Conservation (phyloP, 768 basidiomycete species). For the Kwoniella dendrophila region DNA sequence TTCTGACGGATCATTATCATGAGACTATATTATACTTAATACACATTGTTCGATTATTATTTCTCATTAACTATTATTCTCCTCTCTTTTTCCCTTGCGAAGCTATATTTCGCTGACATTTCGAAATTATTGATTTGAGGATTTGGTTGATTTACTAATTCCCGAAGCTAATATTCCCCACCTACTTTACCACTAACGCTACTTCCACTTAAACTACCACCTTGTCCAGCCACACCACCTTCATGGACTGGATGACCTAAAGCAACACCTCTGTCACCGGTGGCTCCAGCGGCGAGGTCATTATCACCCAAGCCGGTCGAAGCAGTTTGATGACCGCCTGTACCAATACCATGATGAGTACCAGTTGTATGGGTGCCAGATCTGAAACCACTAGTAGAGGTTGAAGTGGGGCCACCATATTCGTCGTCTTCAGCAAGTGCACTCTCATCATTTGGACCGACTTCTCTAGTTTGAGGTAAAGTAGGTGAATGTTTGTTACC, state of each 20-base stretch:
- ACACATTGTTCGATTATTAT: background rate
- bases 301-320: background rate
- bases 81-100: too few species aligned
- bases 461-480: constrained; percentile 5
- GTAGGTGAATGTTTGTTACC: background rate
- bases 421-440: constrained; percentile 2
- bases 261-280: constrained; percentile 2
- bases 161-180: too few species aligned
- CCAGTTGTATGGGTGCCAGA: background rate
- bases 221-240: constrained; percentile 6
- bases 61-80: background rate
- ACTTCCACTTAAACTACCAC: constrained; percentile 16
- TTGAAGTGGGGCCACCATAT: background rate
- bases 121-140: too few species aligned
- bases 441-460: constrained; percentile 2
- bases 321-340: background rate
- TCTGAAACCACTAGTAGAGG: background rate
- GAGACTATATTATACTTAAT: background rate
- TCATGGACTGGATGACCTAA: constrained; percentile 6
- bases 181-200: constrained; percentile 27
- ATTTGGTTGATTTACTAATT: background rate
- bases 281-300: constrained; percentile 7
- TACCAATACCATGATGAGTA: background rate
- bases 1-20: too few species aligned
- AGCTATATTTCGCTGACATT: too few species aligned